phyloP scores from a whole-genome alignment of 306 rosid species.

The Citrullus amarus region DNA sequence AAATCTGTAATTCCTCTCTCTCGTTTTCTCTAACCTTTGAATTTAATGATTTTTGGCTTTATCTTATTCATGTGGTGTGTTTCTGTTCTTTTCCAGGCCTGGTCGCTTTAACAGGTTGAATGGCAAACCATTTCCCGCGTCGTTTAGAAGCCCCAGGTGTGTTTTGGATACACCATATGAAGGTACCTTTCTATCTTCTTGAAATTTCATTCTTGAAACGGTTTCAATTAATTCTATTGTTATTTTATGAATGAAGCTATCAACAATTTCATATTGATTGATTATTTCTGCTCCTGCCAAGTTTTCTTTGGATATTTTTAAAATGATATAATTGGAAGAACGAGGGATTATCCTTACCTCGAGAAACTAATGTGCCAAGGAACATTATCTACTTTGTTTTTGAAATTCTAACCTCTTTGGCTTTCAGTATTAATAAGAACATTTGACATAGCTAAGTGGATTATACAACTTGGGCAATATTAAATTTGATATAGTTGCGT shows the following conservation, averaged over 20 bases:
- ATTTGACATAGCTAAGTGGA: background rate
- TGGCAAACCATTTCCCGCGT: background rate
- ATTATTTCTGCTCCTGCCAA: background rate
- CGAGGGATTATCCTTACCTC: background rate
- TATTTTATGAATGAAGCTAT: background rate
- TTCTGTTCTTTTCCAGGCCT: constrained; percentile 21
- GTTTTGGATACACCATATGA: constrained; percentile 61
- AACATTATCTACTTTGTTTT: background rate
- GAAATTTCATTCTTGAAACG: background rate
- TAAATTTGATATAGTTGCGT: background rate
- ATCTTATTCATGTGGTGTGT: background rate
- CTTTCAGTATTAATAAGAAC: background rate
- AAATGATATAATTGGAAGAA: background rate
- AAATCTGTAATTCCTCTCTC: constrained; percentile 29
- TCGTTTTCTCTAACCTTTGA: background rate
- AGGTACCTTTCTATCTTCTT: constrained; percentile 29
- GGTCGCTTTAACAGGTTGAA: constrained; percentile 22
- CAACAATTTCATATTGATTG: background rate
- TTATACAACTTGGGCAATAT: background rate
- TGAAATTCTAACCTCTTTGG: background rate
- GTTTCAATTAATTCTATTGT: background rate
- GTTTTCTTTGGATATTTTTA: background rate
- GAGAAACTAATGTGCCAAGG: background rate
- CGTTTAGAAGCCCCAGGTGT: constrained; percentile 31
- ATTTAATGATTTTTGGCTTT: background rate